A percentile compares a stretch with the other conserved stretches of the same genome.
These are phyloP conservation scores for Podila minutissima DNA, from an alignment of 192 early-diverging fungal genomes.

Conservation along the genomic window DNA sequence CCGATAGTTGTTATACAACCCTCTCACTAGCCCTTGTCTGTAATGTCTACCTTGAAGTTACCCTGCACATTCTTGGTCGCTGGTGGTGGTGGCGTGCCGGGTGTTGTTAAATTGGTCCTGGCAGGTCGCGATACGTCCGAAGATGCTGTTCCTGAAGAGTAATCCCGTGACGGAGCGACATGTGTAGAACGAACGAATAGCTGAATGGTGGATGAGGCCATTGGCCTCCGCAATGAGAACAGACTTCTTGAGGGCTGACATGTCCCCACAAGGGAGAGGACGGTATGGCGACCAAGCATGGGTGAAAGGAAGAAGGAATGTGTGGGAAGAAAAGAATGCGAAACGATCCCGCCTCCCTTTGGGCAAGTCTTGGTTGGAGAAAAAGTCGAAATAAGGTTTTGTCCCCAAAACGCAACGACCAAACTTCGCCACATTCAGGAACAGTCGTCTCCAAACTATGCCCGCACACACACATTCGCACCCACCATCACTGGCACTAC, in stretches of 20 bases:
- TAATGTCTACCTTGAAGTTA: conserved; percentile 16
- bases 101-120: background rate
- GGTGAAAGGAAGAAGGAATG: background rate
- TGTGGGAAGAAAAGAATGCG: background rate
- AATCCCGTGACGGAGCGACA: background rate
- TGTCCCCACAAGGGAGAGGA: background rate
- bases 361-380: too few species aligned
- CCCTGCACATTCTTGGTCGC: conserved; percentile 28
- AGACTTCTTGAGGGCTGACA: background rate
- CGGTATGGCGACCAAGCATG: conserved; percentile 3
- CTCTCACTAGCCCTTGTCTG: background rate
- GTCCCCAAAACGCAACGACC: too few species aligned
- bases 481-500: background rate
- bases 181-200: background rate
- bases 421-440: conserved; percentile 3
- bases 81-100: background rate
- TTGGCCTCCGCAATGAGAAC: background rate
- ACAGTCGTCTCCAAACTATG: background rate
- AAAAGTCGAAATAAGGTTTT: background rate
- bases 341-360: background rate
- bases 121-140: background rate
- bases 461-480: too few species aligned
- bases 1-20: too few species aligned
- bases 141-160: conserved; percentile 4
- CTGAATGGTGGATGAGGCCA: background rate